Conservation (phyloP, 192 early-diverging fungal species). For the Lunasporangiospora selenospora region DNA sequence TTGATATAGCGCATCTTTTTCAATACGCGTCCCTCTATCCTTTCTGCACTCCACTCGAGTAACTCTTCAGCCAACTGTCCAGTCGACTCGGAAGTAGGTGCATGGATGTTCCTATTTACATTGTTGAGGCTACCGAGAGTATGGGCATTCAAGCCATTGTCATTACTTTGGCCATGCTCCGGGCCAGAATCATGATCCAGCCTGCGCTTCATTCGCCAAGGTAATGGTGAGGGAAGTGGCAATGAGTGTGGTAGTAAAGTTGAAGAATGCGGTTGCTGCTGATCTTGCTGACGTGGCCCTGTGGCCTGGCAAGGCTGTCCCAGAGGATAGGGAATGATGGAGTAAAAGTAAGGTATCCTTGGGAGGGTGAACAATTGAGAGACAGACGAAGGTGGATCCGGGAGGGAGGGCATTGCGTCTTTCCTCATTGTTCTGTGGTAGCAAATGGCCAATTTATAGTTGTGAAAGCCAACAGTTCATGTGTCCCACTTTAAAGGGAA, state of each 20-base stretch:
- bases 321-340: constrained; percentile 31
- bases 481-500: too few relatives aligned
- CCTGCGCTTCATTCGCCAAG: constrained; percentile 28
- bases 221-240: constrained; percentile 1
- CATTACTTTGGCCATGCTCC: too few relatives aligned
- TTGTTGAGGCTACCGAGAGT: too few relatives aligned
- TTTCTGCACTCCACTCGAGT: constrained; percentile 9
- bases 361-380: constrained; percentile 20
- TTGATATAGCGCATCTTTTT: constrained; percentile 35
- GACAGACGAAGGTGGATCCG: constrained; percentile 5
- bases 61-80: constrained; percentile 10
- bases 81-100: too few relatives aligned
- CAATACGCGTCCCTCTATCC: constrained; percentile 33
- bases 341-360: constrained; percentile 37
- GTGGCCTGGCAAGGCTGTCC: too few relatives aligned
- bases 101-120: too few relatives aligned
- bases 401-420: constrained; percentile 6
- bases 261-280: too few relatives aligned
- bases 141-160: too few relatives aligned
- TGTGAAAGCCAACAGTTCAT: too few relatives aligned
- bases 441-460: too few relatives aligned
- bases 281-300: too few relatives aligned
- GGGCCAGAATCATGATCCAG: constrained; percentile 1
- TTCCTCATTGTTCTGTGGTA: too few relatives aligned
- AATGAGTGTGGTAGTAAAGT: neutral